Evolutionary conservation across 345 rosid genomes (phyloP).

Genomic region (Firmiana major): DNA sequence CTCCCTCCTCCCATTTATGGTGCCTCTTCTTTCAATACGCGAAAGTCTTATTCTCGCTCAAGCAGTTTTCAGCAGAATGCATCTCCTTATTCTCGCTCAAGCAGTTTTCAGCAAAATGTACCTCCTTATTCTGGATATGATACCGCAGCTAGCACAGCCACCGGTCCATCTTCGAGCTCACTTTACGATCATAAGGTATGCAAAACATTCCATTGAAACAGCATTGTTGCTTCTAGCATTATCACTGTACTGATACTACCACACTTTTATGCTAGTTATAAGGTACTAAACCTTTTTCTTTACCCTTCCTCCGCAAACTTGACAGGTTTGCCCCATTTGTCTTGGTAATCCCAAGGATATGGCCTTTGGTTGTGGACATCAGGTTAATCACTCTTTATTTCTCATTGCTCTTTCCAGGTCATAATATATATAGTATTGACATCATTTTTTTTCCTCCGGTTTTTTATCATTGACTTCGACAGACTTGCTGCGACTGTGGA

Average conservation of each 20-base stretch:
- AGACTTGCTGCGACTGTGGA: slow-evolving; percentile 77
- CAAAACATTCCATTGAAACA: not conserved
- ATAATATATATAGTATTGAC: not conserved
- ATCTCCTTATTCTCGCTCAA: slow-evolving; percentile 27
- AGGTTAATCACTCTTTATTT: slow-evolving; percentile 33
- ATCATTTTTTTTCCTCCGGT: not conserved
- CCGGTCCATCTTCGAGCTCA: slow-evolving; percentile 35
- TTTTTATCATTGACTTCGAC: slow-evolving; percentile 7
- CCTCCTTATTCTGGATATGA: slow-evolving; percentile 31
- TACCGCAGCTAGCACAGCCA: slow-evolving; percentile 29
- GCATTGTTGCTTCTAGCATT: not conserved
- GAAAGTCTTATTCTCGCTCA: slow-evolving; percentile 22
- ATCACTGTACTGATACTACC: not conserved
- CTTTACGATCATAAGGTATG: slow-evolving; percentile 50
- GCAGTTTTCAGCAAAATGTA: slow-evolving; percentile 34
- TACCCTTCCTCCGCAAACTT: too few relatives aligned
- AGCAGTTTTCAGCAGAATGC: slow-evolving; percentile 34
- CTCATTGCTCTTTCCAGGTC: not conserved
- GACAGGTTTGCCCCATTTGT: slow-evolving; percentile 75
- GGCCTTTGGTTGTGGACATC: slow-evolving; percentile 93
- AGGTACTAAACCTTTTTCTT: too few relatives aligned
- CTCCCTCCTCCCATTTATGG: slow-evolving; percentile 65
- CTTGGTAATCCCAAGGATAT: slow-evolving; percentile 52
- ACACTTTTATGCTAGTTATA: too few relatives aligned
- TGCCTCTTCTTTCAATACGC: slow-evolving; percentile 29